These are phyloP conservation scores for Exophiala sp. DNA, from an alignment of 2,329 filamentous ascomycete genomes.

Conservation along the genomic window DNA sequence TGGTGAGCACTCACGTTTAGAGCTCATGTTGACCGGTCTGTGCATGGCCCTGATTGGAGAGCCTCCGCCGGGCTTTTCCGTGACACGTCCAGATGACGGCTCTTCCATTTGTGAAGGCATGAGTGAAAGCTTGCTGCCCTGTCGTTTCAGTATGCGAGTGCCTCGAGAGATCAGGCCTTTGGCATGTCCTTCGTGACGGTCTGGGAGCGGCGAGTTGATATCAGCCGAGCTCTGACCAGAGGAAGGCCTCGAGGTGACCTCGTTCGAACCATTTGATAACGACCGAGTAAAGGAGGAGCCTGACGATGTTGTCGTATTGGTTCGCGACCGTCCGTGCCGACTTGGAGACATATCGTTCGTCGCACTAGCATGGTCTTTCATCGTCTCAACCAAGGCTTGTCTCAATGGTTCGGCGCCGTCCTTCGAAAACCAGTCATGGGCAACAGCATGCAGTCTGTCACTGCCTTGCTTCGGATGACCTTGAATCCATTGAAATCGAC, in stretches of 20 bases:
- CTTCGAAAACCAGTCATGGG: slow-evolving; percentile 25
- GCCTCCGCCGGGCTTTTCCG: slow-evolving; percentile 6
- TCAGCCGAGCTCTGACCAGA: slow-evolving; percentile 19
- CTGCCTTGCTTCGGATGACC: slow-evolving; percentile 20
- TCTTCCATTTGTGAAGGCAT: slow-evolving; percentile 37
- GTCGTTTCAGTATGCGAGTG: slow-evolving; percentile 46
- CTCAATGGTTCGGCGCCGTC: slow-evolving; percentile 20
- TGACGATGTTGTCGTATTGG: slow-evolving; percentile 21
- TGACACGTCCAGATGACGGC: slow-evolving; percentile 22
- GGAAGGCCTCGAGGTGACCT: slow-evolving; percentile 15
- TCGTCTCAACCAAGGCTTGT: slow-evolving; percentile 23
- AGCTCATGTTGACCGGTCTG: slow-evolving; percentile 10
- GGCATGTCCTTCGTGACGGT: slow-evolving; percentile 29
- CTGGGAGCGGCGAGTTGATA: slow-evolving; percentile 3
- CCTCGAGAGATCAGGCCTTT: slow-evolving; percentile 43
- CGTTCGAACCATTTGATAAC: slow-evolving; percentile 17
- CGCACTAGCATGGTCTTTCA: slow-evolving; percentile 18
- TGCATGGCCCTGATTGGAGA: slow-evolving; percentile 7
- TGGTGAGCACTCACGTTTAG: slow-evolving; percentile 15
- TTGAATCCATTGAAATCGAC: slow-evolving; percentile 24
- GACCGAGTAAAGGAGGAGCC: slow-evolving; percentile 18
- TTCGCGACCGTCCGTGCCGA: slow-evolving; percentile 15
- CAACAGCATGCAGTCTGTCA: slow-evolving; percentile 19
- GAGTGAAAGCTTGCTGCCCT: slow-evolving; percentile 46
- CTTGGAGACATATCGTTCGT: slow-evolving; percentile 9